A percentile compares a stretch with the other conserved stretches of the same genome.
Evolutionary conservation across 2,329 filamentous ascomycete genomes (phyloP).

Genomic region (Diplodia seriata): DNA sequence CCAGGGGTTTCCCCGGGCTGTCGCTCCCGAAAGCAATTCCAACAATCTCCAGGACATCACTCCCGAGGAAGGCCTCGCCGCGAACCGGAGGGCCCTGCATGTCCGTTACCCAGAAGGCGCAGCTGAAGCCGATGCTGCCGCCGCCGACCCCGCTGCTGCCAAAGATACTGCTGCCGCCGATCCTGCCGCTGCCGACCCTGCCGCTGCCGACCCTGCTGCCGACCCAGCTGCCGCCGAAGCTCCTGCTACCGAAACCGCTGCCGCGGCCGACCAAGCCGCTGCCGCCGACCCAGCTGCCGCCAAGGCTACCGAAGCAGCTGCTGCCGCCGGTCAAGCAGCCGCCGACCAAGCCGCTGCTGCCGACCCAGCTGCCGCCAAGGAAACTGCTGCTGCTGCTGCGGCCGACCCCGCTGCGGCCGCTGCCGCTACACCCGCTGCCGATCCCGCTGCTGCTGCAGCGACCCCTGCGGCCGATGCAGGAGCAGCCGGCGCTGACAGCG

Average conservation of each 20-base stretch:
- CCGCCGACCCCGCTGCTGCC: not conserved
- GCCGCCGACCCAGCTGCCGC: not conserved
- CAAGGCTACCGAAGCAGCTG: not conserved
- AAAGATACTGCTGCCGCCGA: not conserved
- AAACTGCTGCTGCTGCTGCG: not conserved
- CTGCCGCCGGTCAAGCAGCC: not conserved
- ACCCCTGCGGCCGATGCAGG: not conserved
- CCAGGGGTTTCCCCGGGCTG: slow-evolving; percentile 16
- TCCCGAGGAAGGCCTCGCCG: slow-evolving; percentile 14
- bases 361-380: not conserved
- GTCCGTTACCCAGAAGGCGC: slow-evolving; percentile 6
- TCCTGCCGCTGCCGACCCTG: not conserved
- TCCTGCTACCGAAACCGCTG: not conserved
- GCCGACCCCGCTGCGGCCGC: not conserved
- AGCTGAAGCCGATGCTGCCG: not conserved
- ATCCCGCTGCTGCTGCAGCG: not conserved
- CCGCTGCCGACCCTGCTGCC: not conserved
- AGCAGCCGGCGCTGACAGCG: not conserved
- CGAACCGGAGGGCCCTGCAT: slow-evolving; percentile 13
- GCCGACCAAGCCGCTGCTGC: not conserved
- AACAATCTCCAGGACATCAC: slow-evolving; percentile 9
- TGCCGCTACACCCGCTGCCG: not conserved
- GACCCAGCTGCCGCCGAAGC: not conserved
- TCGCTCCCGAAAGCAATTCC: slow-evolving; percentile 5
- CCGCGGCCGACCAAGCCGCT: not conserved